Base-by-base conservation (phyloP, 2,329 filamentous ascomycete species). In the Pseudomassariella vexata region DNA sequence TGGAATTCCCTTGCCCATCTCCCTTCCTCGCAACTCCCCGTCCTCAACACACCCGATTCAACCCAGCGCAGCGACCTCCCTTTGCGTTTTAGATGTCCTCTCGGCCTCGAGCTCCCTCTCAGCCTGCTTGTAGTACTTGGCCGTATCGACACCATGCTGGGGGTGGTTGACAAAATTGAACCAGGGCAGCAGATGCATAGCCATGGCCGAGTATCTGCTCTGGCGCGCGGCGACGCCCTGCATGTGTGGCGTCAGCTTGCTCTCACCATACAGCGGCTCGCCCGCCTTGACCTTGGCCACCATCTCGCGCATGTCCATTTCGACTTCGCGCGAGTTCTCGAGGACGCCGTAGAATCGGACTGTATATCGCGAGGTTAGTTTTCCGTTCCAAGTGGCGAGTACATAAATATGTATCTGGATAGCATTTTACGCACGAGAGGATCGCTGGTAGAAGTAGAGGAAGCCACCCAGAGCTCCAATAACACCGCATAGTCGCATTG, bases 271-370 rank as follows among this genome's bases (percentile, higher is more conserved):
- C 29, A 96, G 69, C 21, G 92, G 74, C 68, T 94, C 76, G 44
- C 90, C 90, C 38, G 74, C 77, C 76, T 96, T 98, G 57, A 96
- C 89, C 65, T 90, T 94, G 59, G 80, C 76, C 22, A 95, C 89
- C 92, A 98, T 98, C 65, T 98, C 92, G 44, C 78, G 76, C 89
- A 96, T 96, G 58, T 98, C 92, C 82, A 94, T 82, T 44, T 95
- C 84, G 36, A 92, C 69, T 62, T 98, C 92, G 50, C 92, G 81
- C 34, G 81, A 66, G 65, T 98, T 98, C 63, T 98, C 92, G 28
- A 76, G 81, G 63, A 89, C 86, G 50, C 92, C 92, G 66, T 95
- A 96, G 66, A 98, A 96, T 45, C 92, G 85, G 53, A 90, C 88
- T 95, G 53, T 42, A 27, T 6, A 19, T 23, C 17, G 27, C 31